These are phyloP conservation scores for Coccomyxa sp. DNA, from an alignment of 139 green algal species.

Conservation along the genomic window DNA sequence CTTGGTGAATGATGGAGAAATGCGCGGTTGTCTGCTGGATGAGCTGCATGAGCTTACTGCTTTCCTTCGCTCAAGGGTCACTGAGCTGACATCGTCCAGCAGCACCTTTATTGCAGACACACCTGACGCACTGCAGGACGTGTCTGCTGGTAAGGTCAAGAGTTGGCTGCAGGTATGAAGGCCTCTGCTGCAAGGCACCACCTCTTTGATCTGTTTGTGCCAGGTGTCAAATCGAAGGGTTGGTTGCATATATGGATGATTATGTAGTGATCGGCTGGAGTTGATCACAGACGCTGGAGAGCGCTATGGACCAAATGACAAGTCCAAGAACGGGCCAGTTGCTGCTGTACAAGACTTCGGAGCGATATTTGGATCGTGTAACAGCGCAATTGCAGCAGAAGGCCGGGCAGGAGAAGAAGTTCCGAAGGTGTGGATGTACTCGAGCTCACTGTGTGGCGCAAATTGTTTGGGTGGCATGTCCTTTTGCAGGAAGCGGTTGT, in stretches of 20 bases:
- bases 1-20: slow-evolving; percentile 26
- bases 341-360: slow-evolving; percentile 40
- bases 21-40: slow-evolving; percentile 32
- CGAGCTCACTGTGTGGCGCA: not conserved
- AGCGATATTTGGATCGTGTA: slow-evolving; percentile 42
- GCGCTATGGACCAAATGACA: slow-evolving; percentile 25
- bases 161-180: not conserved
- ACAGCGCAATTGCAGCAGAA: slow-evolving; percentile 36
- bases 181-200: not conserved
- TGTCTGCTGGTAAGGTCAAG: not conserved
- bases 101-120: not conserved
- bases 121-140: not conserved
- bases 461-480: not conserved
- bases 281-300: slow-evolving; percentile 20
- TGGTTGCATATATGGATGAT: not conserved
- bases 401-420: slow-evolving; percentile 41
- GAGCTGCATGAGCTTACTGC: slow-evolving; percentile 55
- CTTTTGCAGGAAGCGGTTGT: not conserved
- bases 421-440: slow-evolving; percentile 14
- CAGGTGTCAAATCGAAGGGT: not conserved
- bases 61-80: slow-evolving; percentile 39
- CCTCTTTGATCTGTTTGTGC: not conserved
- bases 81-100: slow-evolving; percentile 13
- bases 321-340: slow-evolving; percentile 35
- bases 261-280: not conserved